Evolutionary conservation across 2,329 filamentous ascomycete genomes (phyloP), one percentile per base, ranked within the genome.

Genomic region (Talaromyces sp.): DNA sequence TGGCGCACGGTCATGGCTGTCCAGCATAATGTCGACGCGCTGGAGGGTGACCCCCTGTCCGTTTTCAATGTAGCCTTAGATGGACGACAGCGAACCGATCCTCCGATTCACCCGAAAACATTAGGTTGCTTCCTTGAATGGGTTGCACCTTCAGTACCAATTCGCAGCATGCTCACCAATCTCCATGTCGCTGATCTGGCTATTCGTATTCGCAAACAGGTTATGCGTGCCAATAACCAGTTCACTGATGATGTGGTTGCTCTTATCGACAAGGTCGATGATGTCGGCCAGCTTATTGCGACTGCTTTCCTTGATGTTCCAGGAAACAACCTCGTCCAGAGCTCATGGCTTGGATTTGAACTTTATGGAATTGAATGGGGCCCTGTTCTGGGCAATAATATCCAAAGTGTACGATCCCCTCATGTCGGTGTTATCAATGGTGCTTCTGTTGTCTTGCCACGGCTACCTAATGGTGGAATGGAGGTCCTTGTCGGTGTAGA

Each of bases 71-170:
- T 76, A 37, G 70, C 74, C 2, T 65, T 76, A 30, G 69, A 76
- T 51, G 70, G 68, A 3, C 68, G 73, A 3, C 55, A 57, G n/a
- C 70, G 70, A 7, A 70, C 73, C 3, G 61, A 67, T 40, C 70
- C 68, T 16, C 65, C 61, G 0, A 59, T 76, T 2, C 69, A 75
- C 46, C 66, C 69, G 2, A 61, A 65, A 2, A 73, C 71, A 0
- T 60, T 75, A 20, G 74, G 74, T 6, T 74, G 73, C 49, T 75
- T 74, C 50, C 63, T 76, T 10, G 72, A 71, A 37, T 75, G 70
- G 52, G 63, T 72, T 2, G 64, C 64, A 6, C 63, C 68, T 7
- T 52, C 49, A 2, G 39, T 20, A 10, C 47, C 62, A 0, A 57
- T 65, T 14, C 59, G 62, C 8, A 61, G 66, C 50, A 70, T 74